Percentiles rank a stretch among this genome's conserved stretches.
Evolutionary conservation across 2,329 filamentous ascomycete species (phyloP).

Genomic region (Dryadomyces quercus-mongolicae): DNA sequence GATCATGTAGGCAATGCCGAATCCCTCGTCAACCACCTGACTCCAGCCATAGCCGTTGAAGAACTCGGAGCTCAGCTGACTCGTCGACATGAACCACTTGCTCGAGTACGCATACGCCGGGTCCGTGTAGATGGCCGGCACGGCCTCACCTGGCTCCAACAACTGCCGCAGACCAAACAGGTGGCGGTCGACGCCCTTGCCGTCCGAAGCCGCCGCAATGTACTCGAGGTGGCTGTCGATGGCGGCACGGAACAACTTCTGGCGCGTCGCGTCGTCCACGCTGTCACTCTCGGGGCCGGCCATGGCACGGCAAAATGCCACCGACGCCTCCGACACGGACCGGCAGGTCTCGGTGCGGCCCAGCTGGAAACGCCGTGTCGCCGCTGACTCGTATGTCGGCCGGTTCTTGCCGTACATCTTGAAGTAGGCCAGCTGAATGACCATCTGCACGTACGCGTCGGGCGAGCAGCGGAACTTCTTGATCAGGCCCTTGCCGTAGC

Average conservation of each 20-base stretch:
- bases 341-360: slow-evolving; percentile 95
- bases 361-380: slow-evolving; percentile 88
- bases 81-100: slow-evolving; percentile 82
- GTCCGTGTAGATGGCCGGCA: slow-evolving; percentile 78
- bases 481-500: slow-evolving; percentile 94
- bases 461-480: slow-evolving; percentile 99
- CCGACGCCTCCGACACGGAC: slow-evolving; percentile 78
- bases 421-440: slow-evolving; percentile 95
- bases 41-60: slow-evolving; percentile 99
- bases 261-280: slow-evolving; percentile 34
- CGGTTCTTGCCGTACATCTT: slow-evolving; percentile 99
- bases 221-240: slow-evolving; percentile 78
- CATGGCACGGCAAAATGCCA: slow-evolving; percentile 84
- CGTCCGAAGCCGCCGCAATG: slow-evolving; percentile 78
- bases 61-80: slow-evolving; percentile 87
- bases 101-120: slow-evolving; percentile 72
- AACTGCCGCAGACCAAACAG: slow-evolving; percentile 95
- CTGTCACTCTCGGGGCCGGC: slow-evolving; percentile 44
- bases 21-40: slow-evolving; percentile 91
- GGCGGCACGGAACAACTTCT: slow-evolving; percentile 70
- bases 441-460: slow-evolving; percentile 95
- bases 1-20: slow-evolving; percentile 99
- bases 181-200: slow-evolving; percentile 89
- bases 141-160: slow-evolving; percentile 63
- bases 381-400: slow-evolving; percentile 93